phyloP scores from a whole-genome alignment of 2,329 filamentous ascomycete genomes.

The Plenodomus tracheiphilus region DNA sequence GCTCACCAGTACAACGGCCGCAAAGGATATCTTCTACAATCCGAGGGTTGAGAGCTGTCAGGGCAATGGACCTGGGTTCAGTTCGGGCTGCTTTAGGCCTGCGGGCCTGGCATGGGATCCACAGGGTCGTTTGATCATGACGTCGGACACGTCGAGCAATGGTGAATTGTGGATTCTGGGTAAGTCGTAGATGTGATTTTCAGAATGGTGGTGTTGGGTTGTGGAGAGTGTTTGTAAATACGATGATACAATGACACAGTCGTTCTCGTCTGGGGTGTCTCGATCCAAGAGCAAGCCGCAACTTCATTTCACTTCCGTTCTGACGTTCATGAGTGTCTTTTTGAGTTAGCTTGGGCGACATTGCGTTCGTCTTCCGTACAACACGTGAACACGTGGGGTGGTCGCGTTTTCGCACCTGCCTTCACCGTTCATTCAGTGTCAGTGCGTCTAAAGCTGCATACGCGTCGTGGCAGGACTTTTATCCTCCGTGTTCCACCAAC shows the following conservation, averaged over 20 bases:
- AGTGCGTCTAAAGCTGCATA: neutral
- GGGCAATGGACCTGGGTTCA: constrained; percentile 36
- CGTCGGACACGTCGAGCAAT: constrained; percentile 30
- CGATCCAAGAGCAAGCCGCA: neutral
- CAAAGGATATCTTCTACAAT: constrained; percentile 61
- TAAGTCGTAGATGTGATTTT: constrained; percentile 20
- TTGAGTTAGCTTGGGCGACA: too few species aligned
- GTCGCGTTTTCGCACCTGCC: neutral
- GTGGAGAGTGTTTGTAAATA: neutral
- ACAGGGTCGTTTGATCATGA: constrained; percentile 62
- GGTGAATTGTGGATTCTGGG: constrained; percentile 39
- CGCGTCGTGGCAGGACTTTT: too few species aligned
- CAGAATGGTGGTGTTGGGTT: neutral
- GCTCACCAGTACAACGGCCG: constrained; percentile 52
- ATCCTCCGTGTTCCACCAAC: neutral
- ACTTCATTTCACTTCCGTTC: neutral
- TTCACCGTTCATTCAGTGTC: neutral
- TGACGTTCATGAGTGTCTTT: too few species aligned
- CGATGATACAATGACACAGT: neutral
- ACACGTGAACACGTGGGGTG: neutral
- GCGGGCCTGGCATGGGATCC: constrained; percentile 57
- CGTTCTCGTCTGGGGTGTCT: neutral
- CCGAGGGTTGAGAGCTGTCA: constrained; percentile 57
- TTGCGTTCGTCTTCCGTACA: too few species aligned
- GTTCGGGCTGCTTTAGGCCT: constrained; percentile 61